phyloP scores from a whole-genome alignment of 208 protist genomes.

The Leishmania martiniquensis region DNA sequence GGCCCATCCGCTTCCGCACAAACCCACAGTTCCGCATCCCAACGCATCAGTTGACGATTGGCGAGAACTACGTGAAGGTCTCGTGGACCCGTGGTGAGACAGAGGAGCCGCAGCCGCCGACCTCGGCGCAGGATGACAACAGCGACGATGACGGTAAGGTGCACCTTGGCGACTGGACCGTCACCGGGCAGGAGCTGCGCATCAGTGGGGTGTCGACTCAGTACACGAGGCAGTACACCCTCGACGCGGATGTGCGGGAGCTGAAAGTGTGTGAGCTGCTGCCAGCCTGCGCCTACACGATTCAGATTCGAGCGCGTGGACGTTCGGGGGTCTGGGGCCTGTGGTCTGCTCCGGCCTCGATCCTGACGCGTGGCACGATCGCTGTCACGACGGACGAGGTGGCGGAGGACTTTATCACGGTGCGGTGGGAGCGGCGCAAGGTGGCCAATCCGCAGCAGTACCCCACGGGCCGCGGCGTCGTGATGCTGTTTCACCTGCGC shows the following conservation, averaged over 20 bases:
- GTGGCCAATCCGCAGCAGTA: slow-evolving; percentile 82
- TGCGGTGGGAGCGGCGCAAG: slow-evolving; percentile 88
- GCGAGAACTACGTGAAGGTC: slow-evolving; percentile 93
- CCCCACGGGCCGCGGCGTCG: slow-evolving; percentile 79
- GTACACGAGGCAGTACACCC: slow-evolving; percentile 84
- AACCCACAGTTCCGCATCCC: slow-evolving; percentile 89
- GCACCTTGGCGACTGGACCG: slow-evolving; percentile 76
- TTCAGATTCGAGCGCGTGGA: slow-evolving; percentile 87
- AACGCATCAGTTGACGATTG: slow-evolving; percentile 84
- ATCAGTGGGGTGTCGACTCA: slow-evolving; percentile 82
- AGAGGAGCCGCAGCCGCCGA: neutral
- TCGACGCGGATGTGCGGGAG: slow-evolving; percentile 79
- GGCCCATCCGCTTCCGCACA: slow-evolving; percentile 83
- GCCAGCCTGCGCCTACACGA: slow-evolving; percentile 86
- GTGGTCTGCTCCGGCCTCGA: slow-evolving; percentile 81
- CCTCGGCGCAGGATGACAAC: slow-evolving; percentile 1
- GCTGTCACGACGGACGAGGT: slow-evolving; percentile 85
- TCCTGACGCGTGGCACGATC: slow-evolving; percentile 90
- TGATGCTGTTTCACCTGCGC: slow-evolving; percentile 91
- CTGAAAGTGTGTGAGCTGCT: slow-evolving; percentile 88
- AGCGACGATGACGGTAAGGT: slow-evolving; percentile 36
- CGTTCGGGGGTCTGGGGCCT: slow-evolving; percentile 87
- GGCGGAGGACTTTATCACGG: slow-evolving; percentile 86
- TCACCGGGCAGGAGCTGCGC: slow-evolving; percentile 90
- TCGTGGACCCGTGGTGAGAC: slow-evolving; percentile 77